These are phyloP conservation scores for Phyllosticta citribraziliensis DNA, from an alignment of 2,329 filamentous ascomycete species.

Conservation along the genomic window DNA sequence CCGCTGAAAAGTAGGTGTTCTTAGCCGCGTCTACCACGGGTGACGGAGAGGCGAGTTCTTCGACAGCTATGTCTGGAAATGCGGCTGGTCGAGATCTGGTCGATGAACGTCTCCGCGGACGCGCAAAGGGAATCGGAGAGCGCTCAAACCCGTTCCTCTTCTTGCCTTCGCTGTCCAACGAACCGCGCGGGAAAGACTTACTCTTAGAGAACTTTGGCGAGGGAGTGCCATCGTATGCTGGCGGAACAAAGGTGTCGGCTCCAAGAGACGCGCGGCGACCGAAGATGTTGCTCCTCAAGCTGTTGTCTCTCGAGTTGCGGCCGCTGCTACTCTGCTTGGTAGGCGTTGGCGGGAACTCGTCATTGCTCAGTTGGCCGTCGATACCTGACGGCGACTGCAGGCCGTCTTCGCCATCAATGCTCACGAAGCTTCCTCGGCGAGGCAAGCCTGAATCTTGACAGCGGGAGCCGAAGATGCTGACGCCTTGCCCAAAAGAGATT, in stretches of 20 bases:
- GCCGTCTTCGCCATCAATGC: conserved; percentile 68
- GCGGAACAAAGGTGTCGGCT: conserved; percentile 37
- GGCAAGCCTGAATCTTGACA: conserved; percentile 26
- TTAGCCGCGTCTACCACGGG: conserved; percentile 35
- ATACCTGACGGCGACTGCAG: conserved; percentile 49
- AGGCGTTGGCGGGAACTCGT: conserved; percentile 86
- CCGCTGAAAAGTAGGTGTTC: conserved; percentile 46
- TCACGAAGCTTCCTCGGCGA: conserved; percentile 63
- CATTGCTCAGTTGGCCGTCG: conserved; percentile 49
- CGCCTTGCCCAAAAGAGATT: conserved; percentile 56
- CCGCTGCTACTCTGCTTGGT: conserved; percentile 58
- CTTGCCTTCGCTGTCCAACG: conserved; percentile 1
- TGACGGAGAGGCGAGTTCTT: neutral
- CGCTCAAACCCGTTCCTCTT: conserved; percentile 8
- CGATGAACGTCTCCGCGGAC: conserved; percentile 8
- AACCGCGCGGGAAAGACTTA: conserved; percentile 25
- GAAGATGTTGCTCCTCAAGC: conserved; percentile 41
- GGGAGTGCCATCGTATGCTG: conserved; percentile 20
- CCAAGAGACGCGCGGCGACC: conserved; percentile 37
- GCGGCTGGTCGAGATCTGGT: neutral
- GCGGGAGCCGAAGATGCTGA: conserved; percentile 48
- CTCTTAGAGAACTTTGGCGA: conserved; percentile 20
- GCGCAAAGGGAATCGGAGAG: conserved; percentile 6
- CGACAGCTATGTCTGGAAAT: neutral
- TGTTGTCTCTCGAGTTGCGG: conserved; percentile 40